Base-by-base conservation (phyloP, 768 basidiomycete genomes). In the Auriculariales sp. region DNA sequence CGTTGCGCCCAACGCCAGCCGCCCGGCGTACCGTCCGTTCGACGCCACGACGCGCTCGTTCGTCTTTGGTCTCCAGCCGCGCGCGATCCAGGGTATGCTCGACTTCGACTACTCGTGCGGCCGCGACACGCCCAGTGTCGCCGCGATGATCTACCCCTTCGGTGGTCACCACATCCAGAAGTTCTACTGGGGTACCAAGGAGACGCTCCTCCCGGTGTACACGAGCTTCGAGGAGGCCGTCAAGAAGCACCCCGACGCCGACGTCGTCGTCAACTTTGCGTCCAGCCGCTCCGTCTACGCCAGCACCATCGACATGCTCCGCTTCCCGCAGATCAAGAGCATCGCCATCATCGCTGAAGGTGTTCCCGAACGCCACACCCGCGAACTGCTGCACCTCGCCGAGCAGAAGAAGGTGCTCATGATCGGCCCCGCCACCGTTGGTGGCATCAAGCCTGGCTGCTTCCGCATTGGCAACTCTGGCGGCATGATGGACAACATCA, bases 401-500 rank as follows among this genome's bases (percentile, higher is more conserved):
- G 66, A 82, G 67, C 71, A 77, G 63, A 90, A 87, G 71, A 77
- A 76, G 32, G 90, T 98, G 49, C 74, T 93, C 62, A 93, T 98
- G 70, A 82, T 85, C 50, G 94, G 95, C 31, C 95, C 95, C 52
- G 95, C 95, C 24, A 99, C 94, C 46, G 94, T 98, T 49, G 94
- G 94, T 70, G 94, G 94, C 61, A 95, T 99, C 74, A 99, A 99
- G 75, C 93, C 94, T 51, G 94, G 94, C 35, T 97, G 94, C 74
- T 98, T 97, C 87, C 79, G 93, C 67, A 98, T 98, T 60, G 94
- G 94, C 61, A 99, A 99, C 78, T 92, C 89, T 52, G 94, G 94
- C 73, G 94, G 89, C 61, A 98, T 98, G 94, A 95, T 97, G 93
- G 94, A 99, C 74, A 99, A 98, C 75, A 93, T 98, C 71, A 95